Evolutionary conservation across 345 rosid species (phyloP).

Genomic region (Laguncularia racemosa): DNA sequence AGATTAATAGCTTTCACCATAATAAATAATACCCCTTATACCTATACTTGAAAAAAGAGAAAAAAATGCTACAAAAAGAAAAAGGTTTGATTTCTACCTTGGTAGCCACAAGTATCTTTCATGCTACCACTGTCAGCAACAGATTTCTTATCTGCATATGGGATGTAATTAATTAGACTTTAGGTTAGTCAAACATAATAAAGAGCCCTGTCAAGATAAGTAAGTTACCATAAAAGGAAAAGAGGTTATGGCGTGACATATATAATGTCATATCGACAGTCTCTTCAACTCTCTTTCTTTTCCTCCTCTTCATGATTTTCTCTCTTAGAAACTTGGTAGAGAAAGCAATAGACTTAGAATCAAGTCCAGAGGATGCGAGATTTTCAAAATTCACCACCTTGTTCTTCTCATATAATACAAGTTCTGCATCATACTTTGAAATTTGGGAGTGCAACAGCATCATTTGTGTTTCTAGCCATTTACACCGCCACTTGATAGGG

Average conservation of each 20-base stretch:
- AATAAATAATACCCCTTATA: too few species aligned
- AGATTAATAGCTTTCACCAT: too few species aligned
- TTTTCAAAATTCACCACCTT: conserved; percentile 36
- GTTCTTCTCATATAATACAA: conserved; percentile 32
- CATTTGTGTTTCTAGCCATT: conserved; percentile 68
- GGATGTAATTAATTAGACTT: conserved; percentile 5
- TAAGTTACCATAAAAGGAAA: conserved; percentile 59
- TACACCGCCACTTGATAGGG: conserved; percentile 77
- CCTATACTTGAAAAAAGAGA: too few species aligned
- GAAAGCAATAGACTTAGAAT: conserved; percentile 43
- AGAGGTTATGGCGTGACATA: conserved; percentile 44
- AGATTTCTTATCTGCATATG: conserved; percentile 46
- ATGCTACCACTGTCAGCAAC: conserved; percentile 29
- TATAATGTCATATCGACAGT: conserved; percentile 39
- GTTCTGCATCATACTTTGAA: conserved; percentile 46
- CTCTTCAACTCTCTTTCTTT: conserved; percentile 63
- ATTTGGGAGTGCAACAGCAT: conserved; percentile 47
- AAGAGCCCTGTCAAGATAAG: conserved; percentile 4
- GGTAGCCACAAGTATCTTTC: conserved; percentile 38
- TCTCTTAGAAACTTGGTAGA: conserved; percentile 31
- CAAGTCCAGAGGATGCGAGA: conserved; percentile 24
- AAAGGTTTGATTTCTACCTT: conserved; percentile 25
- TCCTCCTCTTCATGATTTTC: conserved; percentile 48
- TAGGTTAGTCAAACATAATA: neutral
- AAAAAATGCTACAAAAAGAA: neutral